Base-by-base conservation (phyloP, 106 monocot genomes). In the Dendrobium officinale region DNA sequence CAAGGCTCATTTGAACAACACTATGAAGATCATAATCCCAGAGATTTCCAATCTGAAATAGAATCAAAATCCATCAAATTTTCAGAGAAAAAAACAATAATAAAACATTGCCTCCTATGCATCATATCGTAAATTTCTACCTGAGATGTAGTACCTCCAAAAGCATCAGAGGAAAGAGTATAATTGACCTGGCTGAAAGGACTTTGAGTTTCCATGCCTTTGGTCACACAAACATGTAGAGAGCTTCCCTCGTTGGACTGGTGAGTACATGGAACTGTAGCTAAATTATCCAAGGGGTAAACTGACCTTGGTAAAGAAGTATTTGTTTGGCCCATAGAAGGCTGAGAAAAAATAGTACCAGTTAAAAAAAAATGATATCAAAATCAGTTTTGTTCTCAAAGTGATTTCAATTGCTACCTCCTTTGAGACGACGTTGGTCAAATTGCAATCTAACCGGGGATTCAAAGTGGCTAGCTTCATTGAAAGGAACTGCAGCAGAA, bases 11-110 rank as follows among this genome's bases (percentile, higher is more conserved):
- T 68, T 91, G 86, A 77, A 86, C 86, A 75, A 91, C 80, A 74
- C 81, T 86, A 45, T 91, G 91, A 47, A 86, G 86, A 16, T 91
- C 91, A 91, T 91, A 84, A 75, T 83, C 91, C 88, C 88, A 88
- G 54, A 86, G 80, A 54, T 54, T 78, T 70, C 82, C 88, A 42
- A 86, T 42, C 91, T 88, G 82, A 86, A 80, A 20, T 13, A 43
- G 5, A 4, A 47, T 45, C 47, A 15, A 51, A 29, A 33, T 43
- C 42, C 2, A 54, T 16, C 18, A 42, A 43, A 41, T 42, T 4
- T 42, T 31, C 15, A 18, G 22, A 18, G 19, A 13, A 51, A 74
- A 74, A 18, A 41, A 18, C 0, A 18, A 13, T 0, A 74, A 74
- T 18, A 41, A 56, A 56, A 72, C 31, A 19, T 70, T 5, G 27